Evolutionary conservation across 176 grass and related monocot species (phyloP).

Genomic region (Aegilops tauschii): DNA sequence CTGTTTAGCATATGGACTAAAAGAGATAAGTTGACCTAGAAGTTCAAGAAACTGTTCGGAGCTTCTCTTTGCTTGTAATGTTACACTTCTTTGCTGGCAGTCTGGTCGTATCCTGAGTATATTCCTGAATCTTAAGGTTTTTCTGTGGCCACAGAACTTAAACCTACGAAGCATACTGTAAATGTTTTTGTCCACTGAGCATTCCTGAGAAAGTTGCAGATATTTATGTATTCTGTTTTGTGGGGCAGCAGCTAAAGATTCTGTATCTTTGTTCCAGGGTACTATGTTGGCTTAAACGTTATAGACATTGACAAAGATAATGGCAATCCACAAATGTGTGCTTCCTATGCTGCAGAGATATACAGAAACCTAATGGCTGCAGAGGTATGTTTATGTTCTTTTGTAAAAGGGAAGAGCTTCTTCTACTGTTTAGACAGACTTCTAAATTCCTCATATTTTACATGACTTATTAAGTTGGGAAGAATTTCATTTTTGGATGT

Average conservation of each 20-base stretch:
- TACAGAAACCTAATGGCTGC: constrained; percentile 59
- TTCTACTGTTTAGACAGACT: constrained; percentile 3
- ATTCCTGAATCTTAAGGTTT: too few species aligned
- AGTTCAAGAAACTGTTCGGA: background rate
- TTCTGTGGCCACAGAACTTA: too few species aligned
- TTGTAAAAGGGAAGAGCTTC: background rate
- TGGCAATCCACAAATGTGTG: constrained; percentile 69
- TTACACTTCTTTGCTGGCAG: background rate
- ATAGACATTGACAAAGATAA: constrained; percentile 59
- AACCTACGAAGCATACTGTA: background rate
- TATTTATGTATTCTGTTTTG: background rate
- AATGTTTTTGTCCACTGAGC: background rate
- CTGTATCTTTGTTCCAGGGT: constrained; percentile 37
- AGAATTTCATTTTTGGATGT: constrained; percentile 1
- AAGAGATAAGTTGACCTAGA: background rate
- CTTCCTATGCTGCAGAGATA: constrained; percentile 47
- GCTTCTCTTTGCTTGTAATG: background rate
- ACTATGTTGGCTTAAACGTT: constrained; percentile 17
- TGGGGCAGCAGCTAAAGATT: background rate
- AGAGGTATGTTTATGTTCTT: constrained; percentile 50
- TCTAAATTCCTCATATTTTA: background rate
- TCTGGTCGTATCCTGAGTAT: background rate
- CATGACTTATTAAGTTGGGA: background rate
- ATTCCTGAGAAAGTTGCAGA: constrained; percentile 3
- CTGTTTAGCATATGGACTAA: constrained; percentile 1